phyloP scores from a whole-genome alignment of 2,329 filamentous ascomycete genomes.

The Cytospora piceicola region DNA sequence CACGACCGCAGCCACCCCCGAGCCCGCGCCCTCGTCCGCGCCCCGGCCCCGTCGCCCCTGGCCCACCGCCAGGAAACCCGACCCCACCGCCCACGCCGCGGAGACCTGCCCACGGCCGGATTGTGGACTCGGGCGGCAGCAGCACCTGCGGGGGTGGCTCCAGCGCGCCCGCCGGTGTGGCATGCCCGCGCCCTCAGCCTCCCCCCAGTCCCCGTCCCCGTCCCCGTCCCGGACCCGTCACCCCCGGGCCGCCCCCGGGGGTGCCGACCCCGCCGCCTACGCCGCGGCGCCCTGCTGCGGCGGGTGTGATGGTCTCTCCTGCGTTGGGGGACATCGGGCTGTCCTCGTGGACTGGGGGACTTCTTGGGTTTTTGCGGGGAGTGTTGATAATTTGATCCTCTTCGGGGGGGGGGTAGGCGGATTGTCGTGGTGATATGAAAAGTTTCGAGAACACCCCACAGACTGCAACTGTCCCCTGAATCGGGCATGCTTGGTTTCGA shows the following conservation, averaged over 20 bases:
- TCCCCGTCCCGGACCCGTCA: slow-evolving; percentile 24
- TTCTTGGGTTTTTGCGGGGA: neutral
- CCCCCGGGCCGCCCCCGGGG: slow-evolving; percentile 25
- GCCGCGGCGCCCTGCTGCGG: slow-evolving; percentile 12
- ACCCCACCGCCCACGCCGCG: slow-evolving; percentile 27
- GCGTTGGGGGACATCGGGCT: neutral
- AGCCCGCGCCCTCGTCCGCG: slow-evolving; percentile 25
- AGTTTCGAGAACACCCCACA: neutral
- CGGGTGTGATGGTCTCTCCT: neutral
- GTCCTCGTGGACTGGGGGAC: neutral
- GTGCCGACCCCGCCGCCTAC: slow-evolving; percentile 26
- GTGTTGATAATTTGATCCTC: neutral
- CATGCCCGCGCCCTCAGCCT: slow-evolving; percentile 19
- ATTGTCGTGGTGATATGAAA: neutral
- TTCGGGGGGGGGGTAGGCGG: neutral
- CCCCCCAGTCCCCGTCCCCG: slow-evolving; percentile 24
- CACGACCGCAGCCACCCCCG: slow-evolving; percentile 26
- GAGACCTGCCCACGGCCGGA: neutral
- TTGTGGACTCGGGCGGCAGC: neutral
- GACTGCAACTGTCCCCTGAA: neutral
- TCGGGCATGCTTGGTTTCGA: neutral
- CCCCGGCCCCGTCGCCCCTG: slow-evolving; percentile 19
- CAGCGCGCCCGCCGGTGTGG: neutral
- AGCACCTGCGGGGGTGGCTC: too few species aligned
- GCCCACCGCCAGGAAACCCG: slow-evolving; percentile 22